Conservation (phyloP, 2,329 filamentous ascomycete species). For the Claviceps fusiformis region DNA sequence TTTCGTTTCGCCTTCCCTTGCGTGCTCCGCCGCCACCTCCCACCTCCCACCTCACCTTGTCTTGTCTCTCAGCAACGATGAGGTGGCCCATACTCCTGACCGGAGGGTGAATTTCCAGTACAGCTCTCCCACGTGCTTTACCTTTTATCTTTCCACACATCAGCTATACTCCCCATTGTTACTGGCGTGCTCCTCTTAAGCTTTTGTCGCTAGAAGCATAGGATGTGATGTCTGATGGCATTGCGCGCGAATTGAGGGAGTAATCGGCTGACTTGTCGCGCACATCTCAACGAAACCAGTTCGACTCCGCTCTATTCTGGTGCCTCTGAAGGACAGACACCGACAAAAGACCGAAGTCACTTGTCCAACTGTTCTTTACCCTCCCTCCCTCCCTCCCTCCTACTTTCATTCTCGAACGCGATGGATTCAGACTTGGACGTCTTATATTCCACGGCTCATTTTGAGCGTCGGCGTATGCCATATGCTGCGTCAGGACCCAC, state of each 20-base stretch:
- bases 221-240: background rate
- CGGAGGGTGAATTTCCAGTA: slow-evolving; percentile 10
- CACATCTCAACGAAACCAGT: background rate
- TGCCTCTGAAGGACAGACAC: background rate
- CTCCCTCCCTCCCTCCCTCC: background rate
- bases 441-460: slow-evolving; percentile 11
- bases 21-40: slow-evolving; percentile 1
- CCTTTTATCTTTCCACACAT: background rate
- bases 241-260: background rate
- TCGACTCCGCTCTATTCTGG: background rate
- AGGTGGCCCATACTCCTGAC: slow-evolving; percentile 18
- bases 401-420: background rate
- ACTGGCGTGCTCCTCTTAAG: background rate
- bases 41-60: background rate
- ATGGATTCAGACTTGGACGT: slow-evolving; percentile 16
- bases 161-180: background rate
- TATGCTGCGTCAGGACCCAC: slow-evolving; percentile 1
- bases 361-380: background rate
- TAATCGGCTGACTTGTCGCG: slow-evolving; percentile 2
- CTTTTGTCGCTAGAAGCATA: slow-evolving; percentile 1
- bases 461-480: slow-evolving; percentile 3
- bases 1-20: background rate
- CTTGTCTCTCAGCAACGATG: slow-evolving; percentile 10
- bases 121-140: slow-evolving; percentile 6
- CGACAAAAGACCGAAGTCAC: background rate